A percentile compares a stretch with the other conserved stretches of the same genome.
phyloP scores from a whole-genome alignment of 2,329 filamentous ascomycete genomes.

The Penicillium sp. region DNA sequence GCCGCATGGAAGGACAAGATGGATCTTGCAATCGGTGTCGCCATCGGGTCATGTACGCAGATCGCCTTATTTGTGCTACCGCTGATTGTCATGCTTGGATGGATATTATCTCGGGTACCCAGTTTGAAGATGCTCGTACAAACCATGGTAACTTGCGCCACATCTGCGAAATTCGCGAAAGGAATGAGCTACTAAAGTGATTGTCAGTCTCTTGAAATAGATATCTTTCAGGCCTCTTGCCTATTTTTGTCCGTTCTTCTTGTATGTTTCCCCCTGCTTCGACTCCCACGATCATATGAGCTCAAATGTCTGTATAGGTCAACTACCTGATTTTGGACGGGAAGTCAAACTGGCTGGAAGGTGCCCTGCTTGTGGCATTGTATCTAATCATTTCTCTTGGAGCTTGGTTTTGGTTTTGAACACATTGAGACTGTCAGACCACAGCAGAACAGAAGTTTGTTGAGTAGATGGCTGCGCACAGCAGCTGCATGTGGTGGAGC shows the following conservation, averaged over 20 bases:
- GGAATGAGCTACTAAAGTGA: conserved; percentile 11
- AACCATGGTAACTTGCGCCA: conserved; percentile 50
- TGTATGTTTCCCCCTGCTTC: conserved; percentile 23
- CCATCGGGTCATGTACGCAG: conserved; percentile 65
- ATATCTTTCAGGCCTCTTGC: conserved; percentile 77
- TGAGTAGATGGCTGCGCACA: too few species aligned
- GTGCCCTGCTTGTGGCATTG: conserved; percentile 58
- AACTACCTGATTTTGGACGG: conserved; percentile 65
- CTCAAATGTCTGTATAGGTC: conserved; percentile 41
- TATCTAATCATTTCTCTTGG: conserved; percentile 64
- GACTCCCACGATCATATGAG: background rate
- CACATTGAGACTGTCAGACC: too few species aligned
- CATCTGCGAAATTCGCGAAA: background rate
- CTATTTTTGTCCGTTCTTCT: conserved; percentile 57
- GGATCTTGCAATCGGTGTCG: conserved; percentile 66
- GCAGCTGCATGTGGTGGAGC: too few species aligned
- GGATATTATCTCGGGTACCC: conserved; percentile 36
- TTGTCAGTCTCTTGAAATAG: conserved; percentile 68
- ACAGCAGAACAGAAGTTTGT: too few species aligned
- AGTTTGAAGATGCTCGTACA: conserved; percentile 51
- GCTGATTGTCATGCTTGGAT: conserved; percentile 61
- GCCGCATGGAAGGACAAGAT: conserved; percentile 67
- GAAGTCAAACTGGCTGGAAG: conserved; percentile 62
- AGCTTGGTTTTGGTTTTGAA: conserved; percentile 48
- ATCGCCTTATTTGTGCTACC: conserved; percentile 64